Percentiles rank a stretch among this genome's conserved stretches.
Evolutionary conservation across 2,329 filamentous ascomycete species (phyloP).

Genomic region (Rosellinia necatrix): DNA sequence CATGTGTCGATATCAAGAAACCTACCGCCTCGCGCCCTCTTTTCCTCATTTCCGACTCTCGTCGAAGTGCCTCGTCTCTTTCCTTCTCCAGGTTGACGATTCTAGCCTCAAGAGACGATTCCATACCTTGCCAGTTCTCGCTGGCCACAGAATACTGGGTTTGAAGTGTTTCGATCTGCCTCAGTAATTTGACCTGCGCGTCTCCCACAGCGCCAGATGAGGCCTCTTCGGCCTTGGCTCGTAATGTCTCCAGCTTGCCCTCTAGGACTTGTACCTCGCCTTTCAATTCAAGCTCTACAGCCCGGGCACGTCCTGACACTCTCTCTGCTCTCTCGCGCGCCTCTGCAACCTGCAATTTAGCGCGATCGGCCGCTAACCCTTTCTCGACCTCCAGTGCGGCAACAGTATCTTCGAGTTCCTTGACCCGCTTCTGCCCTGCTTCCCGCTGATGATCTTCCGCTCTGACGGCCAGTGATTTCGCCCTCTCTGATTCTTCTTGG

Average conservation of each 20-base stretch:
- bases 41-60: slow-evolving; percentile 85
- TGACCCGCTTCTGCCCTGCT: slow-evolving; percentile 59
- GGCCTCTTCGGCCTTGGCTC: slow-evolving; percentile 84
- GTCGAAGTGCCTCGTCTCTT: slow-evolving; percentile 79
- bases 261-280: slow-evolving; percentile 80
- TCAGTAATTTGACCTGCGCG: slow-evolving; percentile 83
- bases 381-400: slow-evolving; percentile 78
- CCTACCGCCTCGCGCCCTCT: slow-evolving; percentile 86
- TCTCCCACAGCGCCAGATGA: slow-evolving; percentile 82
- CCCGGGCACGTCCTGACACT: slow-evolving; percentile 70
- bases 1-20: slow-evolving; percentile 22
- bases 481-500: slow-evolving; percentile 67
- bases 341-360: slow-evolving; percentile 71
- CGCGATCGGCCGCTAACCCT: slow-evolving; percentile 68
- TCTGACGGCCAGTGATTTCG: slow-evolving; percentile 68
- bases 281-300: slow-evolving; percentile 76
- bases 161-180: slow-evolving; percentile 94
- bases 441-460: slow-evolving; percentile 70
- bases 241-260: slow-evolving; percentile 86
- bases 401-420: slow-evolving; percentile 61
- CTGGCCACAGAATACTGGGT: slow-evolving; percentile 93
- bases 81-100: slow-evolving; percentile 84
- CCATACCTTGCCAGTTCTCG: slow-evolving; percentile 97
- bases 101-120: slow-evolving; percentile 80
- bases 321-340: slow-evolving; percentile 74